Evolutionary conservation across 2,329 filamentous ascomycete species (phyloP).

Genomic region (Fusarium bulbicola): DNA sequence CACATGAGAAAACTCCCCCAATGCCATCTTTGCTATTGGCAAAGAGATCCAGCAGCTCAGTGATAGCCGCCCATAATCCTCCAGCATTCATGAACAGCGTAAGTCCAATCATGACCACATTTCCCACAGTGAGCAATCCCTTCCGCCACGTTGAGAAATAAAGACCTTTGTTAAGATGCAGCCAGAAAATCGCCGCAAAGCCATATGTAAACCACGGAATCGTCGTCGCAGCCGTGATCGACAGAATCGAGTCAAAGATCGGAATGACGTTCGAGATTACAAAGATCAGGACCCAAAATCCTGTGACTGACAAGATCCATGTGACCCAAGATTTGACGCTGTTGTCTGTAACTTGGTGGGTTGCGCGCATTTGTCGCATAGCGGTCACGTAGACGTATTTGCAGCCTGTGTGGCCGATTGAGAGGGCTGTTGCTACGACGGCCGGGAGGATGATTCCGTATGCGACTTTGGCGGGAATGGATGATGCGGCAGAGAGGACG

Average conservation of each 20-base stretch:
- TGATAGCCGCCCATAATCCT: slow-evolving; percentile 39
- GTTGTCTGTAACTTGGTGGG: slow-evolving; percentile 32
- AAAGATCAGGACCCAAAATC: slow-evolving; percentile 42
- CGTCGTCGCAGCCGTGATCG: slow-evolving; percentile 38
- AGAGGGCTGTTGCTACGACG: slow-evolving; percentile 37
- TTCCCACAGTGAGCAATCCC: slow-evolving; percentile 25
- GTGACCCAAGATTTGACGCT: slow-evolving; percentile 41
- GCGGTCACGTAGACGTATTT: slow-evolving; percentile 39
- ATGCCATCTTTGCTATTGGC: slow-evolving; percentile 11
- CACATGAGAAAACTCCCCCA: slow-evolving; percentile 36
- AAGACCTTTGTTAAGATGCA: slow-evolving; percentile 32
- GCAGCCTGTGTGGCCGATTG: slow-evolving; percentile 39
- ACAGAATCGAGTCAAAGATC: slow-evolving; percentile 43
- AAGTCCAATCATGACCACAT: slow-evolving; percentile 27
- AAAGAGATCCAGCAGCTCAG: slow-evolving; percentile 36
- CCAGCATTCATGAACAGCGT: slow-evolving; percentile 40
- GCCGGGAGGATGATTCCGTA: slow-evolving; percentile 41
- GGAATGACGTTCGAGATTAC: slow-evolving; percentile 43
- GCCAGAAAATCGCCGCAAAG: slow-evolving; percentile 39
- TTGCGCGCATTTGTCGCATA: slow-evolving; percentile 29
- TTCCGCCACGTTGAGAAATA: slow-evolving; percentile 37
- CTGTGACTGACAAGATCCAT: slow-evolving; percentile 35
- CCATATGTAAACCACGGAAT: slow-evolving; percentile 43
- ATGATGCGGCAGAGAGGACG: slow-evolving; percentile 35
- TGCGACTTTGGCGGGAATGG: slow-evolving; percentile 38